Percentiles rank a stretch among this genome's conserved stretches.
These are phyloP conservation scores for Carallia brachiata DNA, from an alignment of 345 rosid species.

Conservation along the genomic window DNA sequence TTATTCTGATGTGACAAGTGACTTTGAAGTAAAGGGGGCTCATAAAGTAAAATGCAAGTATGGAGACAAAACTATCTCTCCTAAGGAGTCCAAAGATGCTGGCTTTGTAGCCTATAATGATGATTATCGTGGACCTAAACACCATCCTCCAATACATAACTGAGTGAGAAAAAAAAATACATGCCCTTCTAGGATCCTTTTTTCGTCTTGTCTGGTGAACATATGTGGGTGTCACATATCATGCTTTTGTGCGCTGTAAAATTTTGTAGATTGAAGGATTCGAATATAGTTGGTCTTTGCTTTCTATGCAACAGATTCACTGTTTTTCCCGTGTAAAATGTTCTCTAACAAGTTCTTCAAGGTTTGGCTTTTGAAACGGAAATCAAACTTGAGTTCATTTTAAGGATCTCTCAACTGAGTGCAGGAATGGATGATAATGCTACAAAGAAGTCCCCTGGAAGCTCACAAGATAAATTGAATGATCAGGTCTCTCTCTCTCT, in stretches of 20 bases:
- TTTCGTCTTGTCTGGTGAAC: conserved; percentile 10
- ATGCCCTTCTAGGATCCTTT: conserved; percentile 9
- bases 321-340: neutral
- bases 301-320: neutral
- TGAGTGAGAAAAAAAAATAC: conserved; percentile 16
- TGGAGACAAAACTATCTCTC: conserved; percentile 13
- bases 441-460: neutral
- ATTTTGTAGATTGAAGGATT: conserved; percentile 15
- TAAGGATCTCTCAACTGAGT: neutral
- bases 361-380: neutral
- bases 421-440: conserved; percentile 16
- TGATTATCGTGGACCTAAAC: conserved; percentile 44
- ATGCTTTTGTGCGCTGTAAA: conserved; percentile 1
- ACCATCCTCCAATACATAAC: conserved; percentile 46
- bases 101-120: conserved; percentile 37
- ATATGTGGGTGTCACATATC: neutral
- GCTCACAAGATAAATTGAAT: conserved; percentile 11
- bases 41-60: conserved; percentile 14
- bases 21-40: conserved; percentile 24
- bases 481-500: conserved; percentile 13
- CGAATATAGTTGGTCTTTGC: neutral
- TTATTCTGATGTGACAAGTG: conserved; percentile 33
- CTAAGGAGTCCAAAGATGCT: conserved; percentile 16
- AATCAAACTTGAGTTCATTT: neutral
- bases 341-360: neutral